A percentile compares a stretch with the other conserved stretches of the same genome.
Conservation (phyloP, 192 early-diverging fungal genomes). For the Borealophlyctis nickersoniae region DNA sequence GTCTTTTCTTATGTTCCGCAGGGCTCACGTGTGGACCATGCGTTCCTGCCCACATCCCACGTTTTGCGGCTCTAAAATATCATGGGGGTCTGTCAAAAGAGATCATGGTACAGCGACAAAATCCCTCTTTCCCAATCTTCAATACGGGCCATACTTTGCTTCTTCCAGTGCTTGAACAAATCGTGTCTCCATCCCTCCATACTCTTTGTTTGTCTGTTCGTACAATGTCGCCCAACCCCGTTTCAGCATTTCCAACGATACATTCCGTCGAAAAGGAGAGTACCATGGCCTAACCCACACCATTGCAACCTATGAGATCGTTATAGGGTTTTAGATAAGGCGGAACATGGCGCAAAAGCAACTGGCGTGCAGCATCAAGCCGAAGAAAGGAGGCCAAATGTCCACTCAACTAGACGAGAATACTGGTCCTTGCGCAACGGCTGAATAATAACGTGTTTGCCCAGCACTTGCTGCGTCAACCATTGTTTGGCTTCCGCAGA, state of each 20-base stretch:
- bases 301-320: conserved; percentile 48
- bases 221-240: conserved; percentile 59
- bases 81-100: too few relatives aligned
- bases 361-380: not conserved
- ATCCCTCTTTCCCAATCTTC: too few relatives aligned
- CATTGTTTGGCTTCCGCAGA: conserved; percentile 52
- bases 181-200: conserved; percentile 42
- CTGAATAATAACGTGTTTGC: conserved; percentile 44
- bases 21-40: too few relatives aligned
- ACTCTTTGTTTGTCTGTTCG: conserved; percentile 53
- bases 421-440: conserved; percentile 58
- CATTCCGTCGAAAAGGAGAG: conserved; percentile 43
- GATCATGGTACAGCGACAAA: too few relatives aligned
- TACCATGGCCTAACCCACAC: conserved; percentile 47
- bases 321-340: not conserved
- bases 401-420: conserved; percentile 49
- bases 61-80: too few relatives aligned
- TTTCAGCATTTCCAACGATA: conserved; percentile 60
- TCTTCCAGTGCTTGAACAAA: conserved; percentile 44
- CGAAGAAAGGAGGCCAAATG: not conserved
- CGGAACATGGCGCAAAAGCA: not conserved
- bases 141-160: conserved; percentile 65
- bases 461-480: conserved; percentile 41
- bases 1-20: too few relatives aligned
- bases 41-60: too few relatives aligned